Base-by-base conservation (phyloP, 441 rosid species). In the Omphalea diandra region DNA sequence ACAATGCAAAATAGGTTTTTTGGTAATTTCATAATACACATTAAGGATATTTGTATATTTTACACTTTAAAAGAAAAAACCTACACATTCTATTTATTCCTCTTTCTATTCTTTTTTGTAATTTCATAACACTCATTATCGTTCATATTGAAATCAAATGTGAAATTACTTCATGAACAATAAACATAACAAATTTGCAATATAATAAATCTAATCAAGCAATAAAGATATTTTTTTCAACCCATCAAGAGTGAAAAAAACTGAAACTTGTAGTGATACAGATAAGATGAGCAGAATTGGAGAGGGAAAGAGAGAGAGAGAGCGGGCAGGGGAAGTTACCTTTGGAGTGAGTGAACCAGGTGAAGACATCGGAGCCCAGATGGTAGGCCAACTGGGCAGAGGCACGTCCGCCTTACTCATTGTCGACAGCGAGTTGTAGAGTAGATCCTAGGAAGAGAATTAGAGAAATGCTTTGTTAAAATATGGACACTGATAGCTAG, bases 381-480 rank as follows among this genome's bases (percentile, higher is more conserved):
- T 83, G 81, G 7, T 88, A 83, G 24, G 97, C 89, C 59, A 80
- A 77, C 22, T n/a, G 81, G 60, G 70, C 76, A 7, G 98, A 90
- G 27, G 76, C 76, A 20, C 84, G 85, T 49, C 98, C 97, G 44
- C 90, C 98, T 97, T 97, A 91, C 76, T 87, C 92, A 64, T 91
- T 90, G 55, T 91, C 94, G 10, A 91, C 83, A 11, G 98, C 98
- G 29, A 89, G 86, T 74, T 82, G 83, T 60, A 93, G 83, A 22
- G 97, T 97, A 40, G 93, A 87, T 94, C 98, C 89, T 59, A 83
- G 77, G 1, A 88, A 82, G 40, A 94, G 88, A 54, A 84, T 65
- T 63, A 91, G 77, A 67, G 69, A 67, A 5, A 86, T 76, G 12
- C 98, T 93, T 83, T 93, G 94, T 50, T 63, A 76, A 65, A 89